Evolutionary conservation across 225 moss, liverwort and hornwort species (phyloP).

Genomic region (Antitrichia curtipendula): DNA sequence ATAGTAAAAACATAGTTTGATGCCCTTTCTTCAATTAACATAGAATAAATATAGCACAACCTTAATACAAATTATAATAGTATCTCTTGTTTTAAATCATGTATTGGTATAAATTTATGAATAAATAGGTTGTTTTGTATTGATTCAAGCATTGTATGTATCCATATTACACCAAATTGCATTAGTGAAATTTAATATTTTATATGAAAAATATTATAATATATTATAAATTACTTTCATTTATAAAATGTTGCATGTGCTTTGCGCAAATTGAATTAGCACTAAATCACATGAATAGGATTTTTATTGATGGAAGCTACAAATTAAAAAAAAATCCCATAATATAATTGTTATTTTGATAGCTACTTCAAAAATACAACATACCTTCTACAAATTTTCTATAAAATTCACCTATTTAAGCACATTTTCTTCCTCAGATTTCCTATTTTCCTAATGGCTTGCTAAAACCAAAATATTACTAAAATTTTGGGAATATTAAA

Average conservation of each 20-base stretch:
- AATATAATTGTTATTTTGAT: not conserved
- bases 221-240: not conserved
- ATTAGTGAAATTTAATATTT: not conserved
- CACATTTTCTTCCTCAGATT: not conserved
- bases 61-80: not conserved
- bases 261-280: not conserved
- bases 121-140: not conserved
- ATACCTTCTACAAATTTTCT: not conserved
- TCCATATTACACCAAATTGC: not conserved
- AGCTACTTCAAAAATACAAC: not conserved
- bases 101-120: not conserved
- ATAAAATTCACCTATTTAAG: rapidly evolving
- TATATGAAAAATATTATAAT: not conserved
- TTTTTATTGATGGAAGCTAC: not conserved
- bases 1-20: not conserved
- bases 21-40: not conserved
- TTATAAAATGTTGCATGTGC: not conserved
- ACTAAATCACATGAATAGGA: not conserved
- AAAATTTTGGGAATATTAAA: not conserved
- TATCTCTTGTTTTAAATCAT: not conserved
- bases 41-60: too few species aligned
- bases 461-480: not conserved
- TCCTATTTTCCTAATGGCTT: not conserved
- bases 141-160: not conserved
- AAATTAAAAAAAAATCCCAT: not conserved